phyloP scores from a whole-genome alignment of 805 yeast genomes.

The Myxozyma sirexii region DNA sequence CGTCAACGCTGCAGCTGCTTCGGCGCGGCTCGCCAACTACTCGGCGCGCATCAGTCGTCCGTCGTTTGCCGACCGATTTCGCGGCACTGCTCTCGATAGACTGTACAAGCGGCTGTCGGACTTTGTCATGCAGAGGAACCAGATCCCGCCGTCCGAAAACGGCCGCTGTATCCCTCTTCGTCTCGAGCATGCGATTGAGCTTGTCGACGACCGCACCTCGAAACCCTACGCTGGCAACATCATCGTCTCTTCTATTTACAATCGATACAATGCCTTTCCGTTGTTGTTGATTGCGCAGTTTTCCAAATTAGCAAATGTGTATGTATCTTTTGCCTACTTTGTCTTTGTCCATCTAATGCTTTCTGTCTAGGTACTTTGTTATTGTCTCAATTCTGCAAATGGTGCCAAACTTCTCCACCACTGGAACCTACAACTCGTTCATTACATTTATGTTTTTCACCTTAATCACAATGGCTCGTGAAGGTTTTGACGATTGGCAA shows the following conservation, averaged over 20 bases:
- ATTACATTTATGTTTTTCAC: conserved; percentile 85
- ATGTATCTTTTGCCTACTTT: conserved; percentile 7
- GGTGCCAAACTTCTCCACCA: conserved; percentile 97
- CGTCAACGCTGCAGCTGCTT: conserved; percentile 12
- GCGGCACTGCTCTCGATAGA: conserved; percentile 5
- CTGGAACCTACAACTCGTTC: conserved; percentile 93
- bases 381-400: conserved; percentile 88
- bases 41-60: conserved; percentile 14
- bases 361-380: conserved; percentile 67
- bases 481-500: conserved; percentile 90
- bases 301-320: conserved; percentile 84
- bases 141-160: conserved; percentile 55
- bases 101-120: conserved; percentile 28
- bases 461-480: conserved; percentile 84
- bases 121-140: conserved; percentile 38
- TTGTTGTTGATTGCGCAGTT: conserved; percentile 88
- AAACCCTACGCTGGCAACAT: conserved; percentile 65
- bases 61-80: background rate
- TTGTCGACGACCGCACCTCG: conserved; percentile 68
- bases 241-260: conserved; percentile 86
- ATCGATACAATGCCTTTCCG: conserved; percentile 78
- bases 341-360: background rate
- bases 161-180: conserved; percentile 87
- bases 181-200: conserved; percentile 42
- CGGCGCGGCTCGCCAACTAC: conserved; percentile 16